Evolutionary conservation across 306 rosid species (phyloP).

Genomic region (Trifolium pratense): DNA sequence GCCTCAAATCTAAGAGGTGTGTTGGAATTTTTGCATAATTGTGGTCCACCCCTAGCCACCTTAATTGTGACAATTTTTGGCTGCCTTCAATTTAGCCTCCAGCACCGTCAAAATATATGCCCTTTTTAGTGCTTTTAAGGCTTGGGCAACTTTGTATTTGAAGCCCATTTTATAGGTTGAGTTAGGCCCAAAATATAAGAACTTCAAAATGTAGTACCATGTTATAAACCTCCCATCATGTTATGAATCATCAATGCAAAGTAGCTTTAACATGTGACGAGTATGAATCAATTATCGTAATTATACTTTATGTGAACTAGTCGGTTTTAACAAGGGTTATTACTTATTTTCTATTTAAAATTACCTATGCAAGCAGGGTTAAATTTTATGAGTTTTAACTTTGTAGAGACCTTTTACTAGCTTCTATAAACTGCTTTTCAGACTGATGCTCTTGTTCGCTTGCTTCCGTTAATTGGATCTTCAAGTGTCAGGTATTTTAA

Average conservation of each 20-base stretch:
- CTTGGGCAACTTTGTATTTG: not conserved
- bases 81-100: not conserved
- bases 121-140: not conserved
- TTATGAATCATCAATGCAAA: slow-evolving; percentile 22
- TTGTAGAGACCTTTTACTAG: slow-evolving; percentile 34
- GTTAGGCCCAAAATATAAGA: not conserved
- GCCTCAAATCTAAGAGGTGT: too few relatives aligned
- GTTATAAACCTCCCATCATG: slow-evolving; percentile 20
- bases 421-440: slow-evolving; percentile 57
- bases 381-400: not conserved
- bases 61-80: not conserved
- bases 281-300: slow-evolving; percentile 12
- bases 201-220: slow-evolving; percentile 12
- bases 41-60: not conserved
- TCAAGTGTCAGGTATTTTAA: slow-evolving; percentile 78
- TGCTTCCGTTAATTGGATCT: slow-evolving; percentile 94
- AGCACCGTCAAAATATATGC: not conserved
- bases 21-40: not conserved
- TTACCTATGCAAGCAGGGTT: slow-evolving; percentile 8
- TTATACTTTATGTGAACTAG: slow-evolving; percentile 4
- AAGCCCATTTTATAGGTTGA: not conserved
- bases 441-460: slow-evolving; percentile 90
- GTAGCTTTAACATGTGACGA: slow-evolving; percentile 16
- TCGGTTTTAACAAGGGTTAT: slow-evolving; percentile 24
- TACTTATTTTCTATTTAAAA: slow-evolving; percentile 30